Evolutionary conservation across 2,329 filamentous ascomycete species (phyloP), one percentile per base, ranked within the genome.

Genomic region (Pleurostoma richardsiae): DNA sequence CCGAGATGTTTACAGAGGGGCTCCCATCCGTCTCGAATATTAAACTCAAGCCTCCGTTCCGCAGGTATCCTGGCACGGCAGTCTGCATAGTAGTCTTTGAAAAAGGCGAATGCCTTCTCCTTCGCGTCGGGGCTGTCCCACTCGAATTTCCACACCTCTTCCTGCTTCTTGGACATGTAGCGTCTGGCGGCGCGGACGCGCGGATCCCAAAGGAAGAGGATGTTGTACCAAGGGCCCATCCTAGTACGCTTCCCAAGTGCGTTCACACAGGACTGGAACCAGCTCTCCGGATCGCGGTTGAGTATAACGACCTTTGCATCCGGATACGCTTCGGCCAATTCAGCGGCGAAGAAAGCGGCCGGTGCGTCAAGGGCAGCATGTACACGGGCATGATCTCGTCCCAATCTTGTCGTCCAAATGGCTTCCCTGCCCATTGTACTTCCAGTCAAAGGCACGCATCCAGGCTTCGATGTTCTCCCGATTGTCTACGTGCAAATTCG

Each of bases 1-100:
- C 61, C 62, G 0, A 68, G 53, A 46, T 69, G 68, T 38, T 57
- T 42, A 51, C 66, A 69, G 26, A 69, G 54, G 5, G 64, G 64
- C 19, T 54, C 64, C 66, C 64, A 67, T 41, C 62, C 62, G 29
- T 67, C 60, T 26, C 61, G 56, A 30, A 65, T 57, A 3, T 56
- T 51, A 47, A 58, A 63, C 44, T 65, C 58, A 41, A 67, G 58
- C 29, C 62, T 50, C 33, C 45, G 58, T 46, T 11, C 44, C 49
- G 38, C 49, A 8, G 6, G 29, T 8, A 43, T 43, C 41, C 41
- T 8, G 11, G 41, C 41, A 29, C 41, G 28, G 41, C 41, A 43
- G 4, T 43, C 41, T 5, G 6, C 41, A 36, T 43, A 43, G 29
- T 43, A 43, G n/a, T 10, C 29, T n/a, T 43, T 11, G 19, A 43